Evolutionary conservation across 805 yeast genomes (phyloP).

Genomic region (Myxozyma mucilagina): DNA sequence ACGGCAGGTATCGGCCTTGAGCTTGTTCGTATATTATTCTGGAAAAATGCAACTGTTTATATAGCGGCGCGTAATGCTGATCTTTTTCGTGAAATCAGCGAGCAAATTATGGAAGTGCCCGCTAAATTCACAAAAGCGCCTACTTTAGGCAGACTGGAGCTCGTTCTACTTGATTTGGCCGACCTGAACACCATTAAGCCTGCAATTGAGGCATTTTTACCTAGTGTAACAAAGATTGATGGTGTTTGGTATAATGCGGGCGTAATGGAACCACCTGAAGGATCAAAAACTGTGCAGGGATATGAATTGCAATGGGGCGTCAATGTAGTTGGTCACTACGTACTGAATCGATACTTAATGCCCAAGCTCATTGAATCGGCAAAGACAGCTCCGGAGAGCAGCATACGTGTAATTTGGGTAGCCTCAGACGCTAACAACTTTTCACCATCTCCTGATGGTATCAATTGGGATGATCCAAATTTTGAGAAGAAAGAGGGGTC

Average conservation of each 20-base stretch:
- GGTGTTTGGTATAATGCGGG: constrained; percentile 50
- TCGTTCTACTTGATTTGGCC: constrained; percentile 27
- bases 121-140: constrained; percentile 19
- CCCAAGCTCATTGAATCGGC: constrained; percentile 45
- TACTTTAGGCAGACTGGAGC: constrained; percentile 18
- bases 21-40: constrained; percentile 22
- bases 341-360: constrained; percentile 46
- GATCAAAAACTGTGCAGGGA: constrained; percentile 43
- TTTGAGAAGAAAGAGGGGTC: constrained; percentile 30
- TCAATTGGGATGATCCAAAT: constrained; percentile 42
- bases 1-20: constrained; percentile 31
- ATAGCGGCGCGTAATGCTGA: constrained; percentile 21
- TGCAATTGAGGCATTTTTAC: constrained; percentile 40
- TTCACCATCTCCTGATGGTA: constrained; percentile 40
- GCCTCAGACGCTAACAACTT: constrained; percentile 44
- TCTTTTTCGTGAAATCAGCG: constrained; percentile 13
- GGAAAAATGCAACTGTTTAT: constrained; percentile 30
- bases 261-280: constrained; percentile 46
- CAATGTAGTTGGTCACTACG: constrained; percentile 50
- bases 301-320: constrained; percentile 51
- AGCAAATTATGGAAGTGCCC: constrained; percentile 16
- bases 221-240: constrained; percentile 39
- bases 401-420: constrained; percentile 50
- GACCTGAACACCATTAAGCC: constrained; percentile 48
- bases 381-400: constrained; percentile 32